Evolutionary conservation across 106 monocot genomes (phyloP).

Genomic region (Allium cepa): DNA sequence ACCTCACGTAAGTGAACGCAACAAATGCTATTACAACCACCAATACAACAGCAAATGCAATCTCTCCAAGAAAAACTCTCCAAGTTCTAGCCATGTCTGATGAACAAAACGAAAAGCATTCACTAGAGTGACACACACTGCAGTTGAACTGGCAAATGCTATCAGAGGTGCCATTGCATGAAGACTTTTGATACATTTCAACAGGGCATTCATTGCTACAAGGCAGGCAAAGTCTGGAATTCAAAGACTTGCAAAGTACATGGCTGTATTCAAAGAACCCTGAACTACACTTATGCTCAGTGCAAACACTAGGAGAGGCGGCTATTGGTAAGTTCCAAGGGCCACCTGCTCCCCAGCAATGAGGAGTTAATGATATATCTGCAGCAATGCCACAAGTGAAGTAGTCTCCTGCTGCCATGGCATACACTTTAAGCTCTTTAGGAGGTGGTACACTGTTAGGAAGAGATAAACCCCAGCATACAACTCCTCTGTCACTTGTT

Average conservation of each 20-base stretch:
- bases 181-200: constrained; percentile 24
- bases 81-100: constrained; percentile 5
- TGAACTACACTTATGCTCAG: constrained; percentile 39
- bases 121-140: constrained; percentile 34
- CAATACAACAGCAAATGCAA: constrained; percentile 58
- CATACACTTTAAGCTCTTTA: constrained; percentile 29
- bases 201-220: constrained; percentile 65
- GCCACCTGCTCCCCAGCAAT: constrained; percentile 84
- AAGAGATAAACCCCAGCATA: constrained; percentile 85
- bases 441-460: constrained; percentile 69
- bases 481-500: constrained; percentile 37
- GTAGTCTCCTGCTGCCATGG: constrained; percentile 81
- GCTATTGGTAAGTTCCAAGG: constrained; percentile 86
- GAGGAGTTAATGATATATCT: constrained; percentile 37
- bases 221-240: constrained; percentile 74
- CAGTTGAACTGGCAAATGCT: constrained; percentile 60
- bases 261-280: constrained; percentile 73
- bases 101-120: constrained; percentile 49
- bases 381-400: constrained; percentile 83
- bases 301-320: constrained; percentile 82
- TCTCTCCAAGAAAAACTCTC: constrained; percentile 60
- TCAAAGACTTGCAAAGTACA: constrained; percentile 38
- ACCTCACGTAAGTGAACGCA: constrained; percentile 53
- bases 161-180: constrained; percentile 57
- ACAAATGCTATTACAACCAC: constrained; percentile 35